phyloP scores from a whole-genome alignment of 345 rosid genomes.

The Triadica sebifera region DNA sequence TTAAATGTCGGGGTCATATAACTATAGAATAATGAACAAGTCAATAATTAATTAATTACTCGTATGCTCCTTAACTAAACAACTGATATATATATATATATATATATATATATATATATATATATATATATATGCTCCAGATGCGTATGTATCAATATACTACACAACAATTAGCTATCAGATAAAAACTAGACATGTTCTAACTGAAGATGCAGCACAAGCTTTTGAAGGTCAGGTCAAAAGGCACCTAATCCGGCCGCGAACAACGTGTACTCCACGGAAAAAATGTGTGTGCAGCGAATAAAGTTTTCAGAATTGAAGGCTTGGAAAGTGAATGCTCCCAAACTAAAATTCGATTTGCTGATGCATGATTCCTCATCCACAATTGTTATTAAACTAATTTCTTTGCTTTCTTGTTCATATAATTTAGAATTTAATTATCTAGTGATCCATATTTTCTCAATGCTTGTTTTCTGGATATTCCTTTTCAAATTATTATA shows the following conservation, averaged over 20 bases:
- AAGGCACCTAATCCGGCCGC: slow-evolving; percentile 32
- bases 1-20: background rate
- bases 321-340: slow-evolving; percentile 32
- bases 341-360: slow-evolving; percentile 22
- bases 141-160: background rate
- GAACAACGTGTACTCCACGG: slow-evolving; percentile 38
- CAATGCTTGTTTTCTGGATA: slow-evolving; percentile 39
- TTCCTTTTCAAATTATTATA: slow-evolving; percentile 44
- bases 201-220: slow-evolving; percentile 11
- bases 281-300: slow-evolving; percentile 19
- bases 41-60: background rate
- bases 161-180: slow-evolving; percentile 14
- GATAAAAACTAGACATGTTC: slow-evolving; percentile 16
- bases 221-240: slow-evolving; percentile 42
- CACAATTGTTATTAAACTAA: slow-evolving; percentile 26
- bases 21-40: background rate
- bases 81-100: background rate
- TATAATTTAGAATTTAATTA: slow-evolving; percentile 30
- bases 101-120: no score
- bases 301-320: slow-evolving; percentile 21
- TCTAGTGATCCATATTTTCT: slow-evolving; percentile 48
- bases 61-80: slow-evolving; percentile 3
- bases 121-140: background rate
- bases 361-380: slow-evolving; percentile 57
- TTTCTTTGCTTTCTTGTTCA: slow-evolving; percentile 22